phyloP scores from a whole-genome alignment of 2,329 filamentous ascomycete species.

The Aspergillus terreus region DNA sequence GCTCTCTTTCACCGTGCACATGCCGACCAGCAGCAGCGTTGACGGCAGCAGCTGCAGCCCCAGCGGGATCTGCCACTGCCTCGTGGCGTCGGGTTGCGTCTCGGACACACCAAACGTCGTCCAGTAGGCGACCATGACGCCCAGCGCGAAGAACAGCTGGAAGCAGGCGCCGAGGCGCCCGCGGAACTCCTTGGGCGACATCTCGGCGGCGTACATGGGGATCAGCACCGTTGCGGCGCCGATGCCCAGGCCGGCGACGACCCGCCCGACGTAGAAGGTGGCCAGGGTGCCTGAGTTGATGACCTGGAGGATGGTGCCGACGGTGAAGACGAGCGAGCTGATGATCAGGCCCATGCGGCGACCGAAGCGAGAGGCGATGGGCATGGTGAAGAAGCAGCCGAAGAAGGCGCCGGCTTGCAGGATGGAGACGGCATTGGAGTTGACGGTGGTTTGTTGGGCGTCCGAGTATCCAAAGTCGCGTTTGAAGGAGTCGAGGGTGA shows the following conservation, averaged over 20 bases:
- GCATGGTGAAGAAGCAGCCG: conserved; percentile 47
- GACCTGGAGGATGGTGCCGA: conserved; percentile 44
- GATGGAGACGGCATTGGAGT: conserved; percentile 47
- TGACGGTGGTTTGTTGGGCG: conserved; percentile 39
- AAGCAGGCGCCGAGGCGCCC: conserved; percentile 38
- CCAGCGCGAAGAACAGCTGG: conserved; percentile 37
- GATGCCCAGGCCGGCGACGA: conserved; percentile 46
- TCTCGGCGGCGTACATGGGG: conserved; percentile 41
- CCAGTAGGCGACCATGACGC: conserved; percentile 40
- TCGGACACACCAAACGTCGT: conserved; percentile 48
- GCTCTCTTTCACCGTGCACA: conserved; percentile 49
- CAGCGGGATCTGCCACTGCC: conserved; percentile 51
- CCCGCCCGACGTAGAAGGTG: conserved; percentile 45
- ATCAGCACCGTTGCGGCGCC: conserved; percentile 43
- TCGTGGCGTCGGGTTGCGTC: conserved; percentile 35
- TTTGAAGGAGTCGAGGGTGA: conserved; percentile 43
- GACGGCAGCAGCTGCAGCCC: conserved; percentile 48
- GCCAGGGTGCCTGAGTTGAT: conserved; percentile 43
- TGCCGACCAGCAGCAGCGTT: conserved; percentile 46
- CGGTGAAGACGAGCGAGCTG: conserved; percentile 37
- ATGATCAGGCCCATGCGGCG: conserved; percentile 43
- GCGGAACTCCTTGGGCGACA: conserved; percentile 40
- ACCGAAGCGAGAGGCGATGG: conserved; percentile 43
- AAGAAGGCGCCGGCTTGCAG: conserved; percentile 52
- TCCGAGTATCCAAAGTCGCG: conserved; percentile 35